Percentiles rank a stretch among this genome's conserved stretches.
Conservation (phyloP, 805 yeast species). For the Candida gorgasii region DNA sequence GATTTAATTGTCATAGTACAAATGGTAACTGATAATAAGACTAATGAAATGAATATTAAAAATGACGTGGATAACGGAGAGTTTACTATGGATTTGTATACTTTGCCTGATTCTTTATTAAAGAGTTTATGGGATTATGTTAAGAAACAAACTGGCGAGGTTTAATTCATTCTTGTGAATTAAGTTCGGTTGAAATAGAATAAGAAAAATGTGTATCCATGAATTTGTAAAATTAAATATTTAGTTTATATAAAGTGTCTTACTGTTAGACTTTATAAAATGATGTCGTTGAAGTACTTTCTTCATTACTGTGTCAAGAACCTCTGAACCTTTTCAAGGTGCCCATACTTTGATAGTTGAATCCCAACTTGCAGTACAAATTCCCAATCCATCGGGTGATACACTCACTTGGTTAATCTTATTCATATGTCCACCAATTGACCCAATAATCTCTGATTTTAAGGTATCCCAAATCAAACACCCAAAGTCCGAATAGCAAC, state of each 20-base stretch:
- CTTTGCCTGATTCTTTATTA: constrained; percentile 86
- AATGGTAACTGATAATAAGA: constrained; percentile 94
- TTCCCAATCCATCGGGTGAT: constrained; percentile 73
- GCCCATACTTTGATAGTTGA: constrained; percentile 67
- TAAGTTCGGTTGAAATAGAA: constrained; percentile 2
- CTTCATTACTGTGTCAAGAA: too few relatives aligned
- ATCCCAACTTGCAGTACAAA: constrained; percentile 84
- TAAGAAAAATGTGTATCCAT: constrained; percentile 4
- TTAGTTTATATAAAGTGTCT: too few relatives aligned
- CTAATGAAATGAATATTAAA: constrained; percentile 92
- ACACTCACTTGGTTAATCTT: constrained; percentile 63
- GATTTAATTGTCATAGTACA: constrained; percentile 93
- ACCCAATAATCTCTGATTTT: constrained; percentile 63
- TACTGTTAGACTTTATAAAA: background rate
- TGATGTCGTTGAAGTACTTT: too few relatives aligned
- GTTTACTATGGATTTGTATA: constrained; percentile 92
- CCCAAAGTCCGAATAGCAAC: constrained; percentile 74
- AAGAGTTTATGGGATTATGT: constrained; percentile 95
- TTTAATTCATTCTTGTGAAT: too few relatives aligned
- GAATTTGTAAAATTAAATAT: background rate
- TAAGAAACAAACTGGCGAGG: constrained; percentile 57
- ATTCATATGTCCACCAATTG: constrained; percentile 56
- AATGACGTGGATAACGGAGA: constrained; percentile 97
- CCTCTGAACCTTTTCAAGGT: constrained; percentile 28
- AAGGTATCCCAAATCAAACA: constrained; percentile 79